Percentiles rank a stretch among this genome's conserved stretches.
phyloP scores from a whole-genome alignment of 2,329 filamentous ascomycete genomes.

The Lecanicillium sp. region DNA sequence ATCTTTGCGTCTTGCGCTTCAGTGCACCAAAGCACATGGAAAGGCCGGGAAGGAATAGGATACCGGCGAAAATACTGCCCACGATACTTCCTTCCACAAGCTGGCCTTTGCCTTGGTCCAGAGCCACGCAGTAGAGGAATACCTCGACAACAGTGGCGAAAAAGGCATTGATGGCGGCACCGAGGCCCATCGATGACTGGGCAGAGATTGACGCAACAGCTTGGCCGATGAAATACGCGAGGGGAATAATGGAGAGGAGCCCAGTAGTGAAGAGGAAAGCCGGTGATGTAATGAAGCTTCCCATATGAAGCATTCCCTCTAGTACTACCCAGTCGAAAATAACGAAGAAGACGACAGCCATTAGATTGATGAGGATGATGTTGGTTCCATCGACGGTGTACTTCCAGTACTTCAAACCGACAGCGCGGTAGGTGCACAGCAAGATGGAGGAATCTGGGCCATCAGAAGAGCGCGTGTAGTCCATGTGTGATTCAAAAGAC shows the following conservation, averaged over 20 bases:
- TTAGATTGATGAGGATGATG: conserved; percentile 96
- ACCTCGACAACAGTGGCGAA: conserved; percentile 98
- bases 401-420: conserved; percentile 95
- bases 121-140: conserved; percentile 90
- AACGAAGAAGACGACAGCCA: conserved; percentile 86
- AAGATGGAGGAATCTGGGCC: conserved; percentile 77
- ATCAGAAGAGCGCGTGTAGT: conserved; percentile 61
- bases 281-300: conserved; percentile 69
- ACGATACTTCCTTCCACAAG: conserved; percentile 96
- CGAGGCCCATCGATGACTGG: conserved; percentile 96
- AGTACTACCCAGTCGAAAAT: conserved; percentile 89
- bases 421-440: conserved; percentile 92
- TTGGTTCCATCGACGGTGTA: conserved; percentile 98
- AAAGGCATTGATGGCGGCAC: conserved; percentile 94
- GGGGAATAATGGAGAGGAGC: conserved; percentile 84
- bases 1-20: conserved; percentile 95
- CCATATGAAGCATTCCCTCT: conserved; percentile 55
- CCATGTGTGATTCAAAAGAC: conserved; percentile 82
- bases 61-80: conserved; percentile 94
- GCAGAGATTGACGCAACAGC: conserved; percentile 97
- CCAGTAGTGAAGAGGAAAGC: conserved; percentile 80
- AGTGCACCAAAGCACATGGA: conserved; percentile 99
- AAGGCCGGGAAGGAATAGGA: conserved; percentile 85
- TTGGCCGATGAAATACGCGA: conserved; percentile 98
- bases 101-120: conserved; percentile 84